Base-by-base conservation (phyloP, 768 basidiomycete genomes). In the Auricularia sp. region DNA sequence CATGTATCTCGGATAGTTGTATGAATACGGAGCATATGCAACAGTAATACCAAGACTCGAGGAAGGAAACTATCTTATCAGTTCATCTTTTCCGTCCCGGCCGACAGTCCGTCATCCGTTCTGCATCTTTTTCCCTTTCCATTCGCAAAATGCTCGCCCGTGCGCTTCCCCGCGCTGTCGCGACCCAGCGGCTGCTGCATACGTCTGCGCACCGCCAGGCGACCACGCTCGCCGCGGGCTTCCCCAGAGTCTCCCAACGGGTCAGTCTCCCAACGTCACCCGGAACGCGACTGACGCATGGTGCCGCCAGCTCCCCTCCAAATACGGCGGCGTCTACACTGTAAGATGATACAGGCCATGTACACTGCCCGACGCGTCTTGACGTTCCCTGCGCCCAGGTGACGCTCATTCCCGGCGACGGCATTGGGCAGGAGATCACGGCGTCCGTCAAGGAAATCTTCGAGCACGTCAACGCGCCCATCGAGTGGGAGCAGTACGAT, bases 401-500 rank as follows among this genome's bases (percentile, higher is more conserved):
- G 70, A 98, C 95, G 65, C 86, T 98, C 73, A 96, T 98, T 70
- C 95, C 96, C 56, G 97, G 97, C 69, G 97, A 99, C 73, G 97
- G 97, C 79, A 88, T 99, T 72, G 97, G 97, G 68, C 84, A 86
- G 71, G 97, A 99, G 79, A 93, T 99, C 73, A 93, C 96, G 66
- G 92, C 96, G 78, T 95, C 94, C 1, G 95, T 99, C 70, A 98
- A 99, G 79, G 95, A 98, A 77, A 95, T 99, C 74, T 99, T 99
- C 73, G 93, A 96, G 75, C 83, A 92, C 69, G 85, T 94, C 74
- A 99, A 98, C 73, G 97, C 95, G 37, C 97, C 97, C 75, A 96
- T 99, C 77, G 93, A 98, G 75, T 97, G 93, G 92, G 95, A 98
- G 73, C 94, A 98, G 75, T 98, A 95, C 79, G 85, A 98, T 73